Percentiles rank a stretch among this genome's conserved stretches.
These are phyloP conservation scores for Suhomyces chickasaworum DNA, from an alignment of 1,139 yeast genomes.

Conservation along the genomic window DNA sequence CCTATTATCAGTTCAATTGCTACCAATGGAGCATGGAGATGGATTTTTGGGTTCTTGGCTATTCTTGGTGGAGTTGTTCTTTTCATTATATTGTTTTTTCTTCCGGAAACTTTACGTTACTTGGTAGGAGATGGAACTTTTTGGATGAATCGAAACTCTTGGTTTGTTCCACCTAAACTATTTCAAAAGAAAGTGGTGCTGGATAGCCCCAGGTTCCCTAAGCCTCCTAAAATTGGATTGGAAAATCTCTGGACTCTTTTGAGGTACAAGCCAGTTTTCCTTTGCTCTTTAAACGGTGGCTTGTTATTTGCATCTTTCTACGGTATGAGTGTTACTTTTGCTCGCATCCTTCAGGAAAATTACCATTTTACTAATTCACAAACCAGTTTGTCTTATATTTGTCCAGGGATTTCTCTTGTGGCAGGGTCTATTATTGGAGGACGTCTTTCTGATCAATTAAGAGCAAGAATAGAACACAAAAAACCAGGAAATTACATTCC, in stretches of 20 bases:
- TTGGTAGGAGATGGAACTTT: constrained; percentile 55
- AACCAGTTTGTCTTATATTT: constrained; percentile 51
- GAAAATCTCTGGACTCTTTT: constrained; percentile 39
- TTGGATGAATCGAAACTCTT: constrained; percentile 19
- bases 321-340: constrained; percentile 54
- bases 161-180: constrained; percentile 32
- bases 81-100: constrained; percentile 38
- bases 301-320: constrained; percentile 58
- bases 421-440: constrained; percentile 57
- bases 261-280: constrained; percentile 45
- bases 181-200: constrained; percentile 31
- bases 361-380: constrained; percentile 41
- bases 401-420: constrained; percentile 56
- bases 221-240: constrained; percentile 52
- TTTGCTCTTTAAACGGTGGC: constrained; percentile 54
- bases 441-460: constrained; percentile 45
- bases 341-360: constrained; percentile 38
- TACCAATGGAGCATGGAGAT: constrained; percentile 48
- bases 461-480: constrained; percentile 28
- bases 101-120: constrained; percentile 59
- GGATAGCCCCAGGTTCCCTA: constrained; percentile 35
- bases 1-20: constrained; percentile 50
- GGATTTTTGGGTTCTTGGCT: constrained; percentile 57
- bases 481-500: constrained; percentile 37
- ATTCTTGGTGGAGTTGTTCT: constrained; percentile 45